phyloP scores from a whole-genome alignment of 441 rosid genomes.

The Adansonia grandidieri region DNA sequence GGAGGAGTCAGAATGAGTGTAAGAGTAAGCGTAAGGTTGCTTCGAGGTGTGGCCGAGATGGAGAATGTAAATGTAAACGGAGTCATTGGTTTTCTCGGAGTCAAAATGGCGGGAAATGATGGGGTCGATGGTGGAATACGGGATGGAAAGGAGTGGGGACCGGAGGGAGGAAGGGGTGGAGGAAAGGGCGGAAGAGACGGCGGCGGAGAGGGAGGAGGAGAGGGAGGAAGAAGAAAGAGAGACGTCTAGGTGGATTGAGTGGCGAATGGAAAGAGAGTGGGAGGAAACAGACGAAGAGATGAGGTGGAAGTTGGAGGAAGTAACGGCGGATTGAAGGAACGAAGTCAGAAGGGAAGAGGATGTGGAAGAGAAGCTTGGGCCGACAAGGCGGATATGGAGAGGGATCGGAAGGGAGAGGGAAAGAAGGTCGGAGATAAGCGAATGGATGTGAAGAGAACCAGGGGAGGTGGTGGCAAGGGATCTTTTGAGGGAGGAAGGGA shows the following conservation, averaged over 20 bases:
- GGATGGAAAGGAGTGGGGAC: constrained; percentile 60
- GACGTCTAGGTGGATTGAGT: constrained; percentile 70
- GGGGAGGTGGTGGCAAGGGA: constrained; percentile 50
- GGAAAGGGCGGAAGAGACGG: constrained; percentile 46
- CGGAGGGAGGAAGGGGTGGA: constrained; percentile 58
- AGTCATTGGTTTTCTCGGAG: constrained; percentile 65
- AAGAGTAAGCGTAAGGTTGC: constrained; percentile 69
- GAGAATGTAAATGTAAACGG: constrained; percentile 73
- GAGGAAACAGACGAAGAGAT: constrained; percentile 49
- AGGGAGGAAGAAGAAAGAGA: constrained; percentile 58
- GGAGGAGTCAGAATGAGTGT: constrained; percentile 73
- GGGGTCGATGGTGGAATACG: constrained; percentile 54
- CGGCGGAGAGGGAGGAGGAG: constrained; percentile 55
- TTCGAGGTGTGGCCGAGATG: constrained; percentile 58
- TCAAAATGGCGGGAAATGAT: constrained; percentile 65
- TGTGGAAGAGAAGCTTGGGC: constrained; percentile 62
- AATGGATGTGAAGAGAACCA: constrained; percentile 31
- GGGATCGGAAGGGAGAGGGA: constrained; percentile 67
- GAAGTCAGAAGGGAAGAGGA: constrained; percentile 62
- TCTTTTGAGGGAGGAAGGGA: constrained; percentile 61
- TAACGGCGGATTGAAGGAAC: constrained; percentile 49
- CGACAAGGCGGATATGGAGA: constrained; percentile 77
- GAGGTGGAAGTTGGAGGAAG: constrained; percentile 62
- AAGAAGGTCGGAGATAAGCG: constrained; percentile 55
- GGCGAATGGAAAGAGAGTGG: constrained; percentile 70